These are phyloP conservation scores for Paecilomyces dactylethromorphus DNA, from an alignment of 2,329 filamentous ascomycete genomes.

Conservation along the genomic window DNA sequence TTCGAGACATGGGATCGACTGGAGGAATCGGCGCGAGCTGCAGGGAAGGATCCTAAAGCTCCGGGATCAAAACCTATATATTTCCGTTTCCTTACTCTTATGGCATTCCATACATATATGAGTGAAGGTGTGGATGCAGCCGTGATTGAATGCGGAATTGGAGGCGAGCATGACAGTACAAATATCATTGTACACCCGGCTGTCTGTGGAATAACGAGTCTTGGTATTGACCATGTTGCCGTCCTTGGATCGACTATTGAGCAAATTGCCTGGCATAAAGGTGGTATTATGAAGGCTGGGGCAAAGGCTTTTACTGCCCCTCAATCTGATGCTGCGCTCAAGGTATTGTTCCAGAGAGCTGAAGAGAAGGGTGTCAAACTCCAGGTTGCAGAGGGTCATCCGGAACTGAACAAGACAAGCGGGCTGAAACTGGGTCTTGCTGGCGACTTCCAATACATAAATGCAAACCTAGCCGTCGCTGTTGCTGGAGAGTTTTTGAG, in stretches of 20 bases:
- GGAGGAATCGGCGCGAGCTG: slow-evolving; percentile 46
- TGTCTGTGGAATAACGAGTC: slow-evolving; percentile 66
- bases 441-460: slow-evolving; percentile 57
- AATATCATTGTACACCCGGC: slow-evolving; percentile 71
- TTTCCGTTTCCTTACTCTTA: slow-evolving; percentile 83
- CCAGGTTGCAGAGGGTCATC: slow-evolving; percentile 43
- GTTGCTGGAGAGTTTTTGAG: slow-evolving; percentile 35
- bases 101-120: slow-evolving; percentile 80
- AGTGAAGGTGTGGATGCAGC: slow-evolving; percentile 68
- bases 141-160: slow-evolving; percentile 88
- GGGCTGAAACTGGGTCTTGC: slow-evolving; percentile 52
- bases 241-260: slow-evolving; percentile 74
- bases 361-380: slow-evolving; percentile 44
- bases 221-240: slow-evolving; percentile 79
- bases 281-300: slow-evolving; percentile 71
- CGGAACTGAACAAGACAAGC: slow-evolving; percentile 33
- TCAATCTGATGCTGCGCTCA: slow-evolving; percentile 49
- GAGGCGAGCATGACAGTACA: slow-evolving; percentile 87
- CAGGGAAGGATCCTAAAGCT: slow-evolving; percentile 46
- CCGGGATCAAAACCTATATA: slow-evolving; percentile 72
- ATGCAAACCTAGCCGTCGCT: slow-evolving; percentile 55
- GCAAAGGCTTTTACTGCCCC: slow-evolving; percentile 58
- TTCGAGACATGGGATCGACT: slow-evolving; percentile 75
- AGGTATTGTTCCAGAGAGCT: slow-evolving; percentile 52
- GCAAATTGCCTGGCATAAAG: slow-evolving; percentile 88